Evolutionary conservation across 2,329 filamentous ascomycete genomes (phyloP).

Genomic region (Chrysoporthe puriensis): DNA sequence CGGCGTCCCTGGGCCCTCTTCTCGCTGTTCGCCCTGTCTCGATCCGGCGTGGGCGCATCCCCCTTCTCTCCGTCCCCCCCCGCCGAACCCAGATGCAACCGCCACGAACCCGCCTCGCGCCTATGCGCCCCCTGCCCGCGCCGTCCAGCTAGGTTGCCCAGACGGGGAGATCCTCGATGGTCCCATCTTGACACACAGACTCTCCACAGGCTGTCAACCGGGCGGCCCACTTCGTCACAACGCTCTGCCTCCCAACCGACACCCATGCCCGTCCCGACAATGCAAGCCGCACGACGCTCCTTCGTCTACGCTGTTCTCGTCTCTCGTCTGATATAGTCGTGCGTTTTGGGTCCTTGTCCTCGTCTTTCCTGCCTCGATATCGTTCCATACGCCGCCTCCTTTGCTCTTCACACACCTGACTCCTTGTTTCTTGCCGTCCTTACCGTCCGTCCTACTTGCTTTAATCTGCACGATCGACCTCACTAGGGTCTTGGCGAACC

Average conservation of each 20-base stretch:
- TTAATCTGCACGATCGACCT: conserved; percentile 13
- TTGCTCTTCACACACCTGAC: background rate
- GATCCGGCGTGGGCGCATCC: background rate
- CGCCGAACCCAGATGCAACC: conserved; percentile 16
- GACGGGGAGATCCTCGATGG: conserved; percentile 8
- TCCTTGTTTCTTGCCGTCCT: conserved; percentile 10
- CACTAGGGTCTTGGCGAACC: conserved; percentile 17
- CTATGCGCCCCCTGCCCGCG: conserved; percentile 14
- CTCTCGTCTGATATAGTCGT: conserved; percentile 16
- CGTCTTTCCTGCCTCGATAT: conserved; percentile 6
- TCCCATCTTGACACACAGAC: conserved; percentile 22
- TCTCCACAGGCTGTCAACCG: conserved; percentile 21
- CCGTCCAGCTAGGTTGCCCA: background rate
- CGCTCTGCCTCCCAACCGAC: background rate
- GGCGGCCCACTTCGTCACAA: conserved; percentile 24
- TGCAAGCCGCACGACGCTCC: conserved; percentile 19
- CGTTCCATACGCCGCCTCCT: background rate
- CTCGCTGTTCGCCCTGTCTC: background rate
- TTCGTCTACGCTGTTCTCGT: conserved; percentile 9
- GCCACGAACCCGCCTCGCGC: conserved; percentile 15
- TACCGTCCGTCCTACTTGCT: background rate
- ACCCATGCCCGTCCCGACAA: conserved; percentile 8
- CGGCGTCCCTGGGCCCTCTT: background rate
- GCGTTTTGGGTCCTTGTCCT: conserved; percentile 16
- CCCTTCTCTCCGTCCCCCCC: background rate